These are phyloP conservation scores for Galerina marginata DNA, from an alignment of 768 basidiomycete genomes.

Conservation along the genomic window DNA sequence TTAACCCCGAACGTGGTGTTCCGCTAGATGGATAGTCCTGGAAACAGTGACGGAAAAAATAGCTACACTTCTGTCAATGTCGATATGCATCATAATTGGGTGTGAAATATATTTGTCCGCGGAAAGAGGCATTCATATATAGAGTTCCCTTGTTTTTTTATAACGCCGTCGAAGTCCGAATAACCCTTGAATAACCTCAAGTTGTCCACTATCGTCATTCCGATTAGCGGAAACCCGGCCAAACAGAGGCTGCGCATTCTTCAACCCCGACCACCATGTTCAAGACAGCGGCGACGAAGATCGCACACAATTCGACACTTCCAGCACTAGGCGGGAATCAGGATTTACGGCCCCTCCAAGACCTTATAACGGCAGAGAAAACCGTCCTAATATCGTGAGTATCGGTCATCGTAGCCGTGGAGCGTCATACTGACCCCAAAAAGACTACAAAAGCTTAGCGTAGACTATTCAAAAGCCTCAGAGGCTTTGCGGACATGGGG, in stretches of 20 bases:
- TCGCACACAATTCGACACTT: constrained; percentile 89
- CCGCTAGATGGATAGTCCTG: too few relatives aligned
- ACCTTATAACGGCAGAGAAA: constrained; percentile 91
- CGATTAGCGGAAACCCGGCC: neutral
- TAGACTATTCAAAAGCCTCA: constrained; percentile 69
- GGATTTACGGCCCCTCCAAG: constrained; percentile 83
- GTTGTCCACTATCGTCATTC: constrained; percentile 2
- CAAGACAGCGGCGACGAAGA: constrained; percentile 75
- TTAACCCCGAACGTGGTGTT: too few relatives aligned
- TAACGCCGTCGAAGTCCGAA: too few relatives aligned
- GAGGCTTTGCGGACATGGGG: constrained; percentile 80
- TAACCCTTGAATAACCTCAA: neutral
- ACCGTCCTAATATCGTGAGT: constrained; percentile 71
- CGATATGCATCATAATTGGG: too few relatives aligned
- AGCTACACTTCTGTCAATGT: too few relatives aligned
- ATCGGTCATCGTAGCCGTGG: neutral
- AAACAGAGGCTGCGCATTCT: constrained; percentile 10
- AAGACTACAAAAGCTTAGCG: constrained; percentile 69
- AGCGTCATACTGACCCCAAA: neutral
- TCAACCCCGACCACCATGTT: constrained; percentile 57
- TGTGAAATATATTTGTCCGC: too few relatives aligned
- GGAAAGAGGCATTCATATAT: too few relatives aligned
- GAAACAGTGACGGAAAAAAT: too few relatives aligned
- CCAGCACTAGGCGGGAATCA: constrained; percentile 73
- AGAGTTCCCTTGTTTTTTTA: too few relatives aligned